Base-by-base conservation (phyloP, 2,329 filamentous ascomycete genomes). In the Nemania bipapillata region DNA sequence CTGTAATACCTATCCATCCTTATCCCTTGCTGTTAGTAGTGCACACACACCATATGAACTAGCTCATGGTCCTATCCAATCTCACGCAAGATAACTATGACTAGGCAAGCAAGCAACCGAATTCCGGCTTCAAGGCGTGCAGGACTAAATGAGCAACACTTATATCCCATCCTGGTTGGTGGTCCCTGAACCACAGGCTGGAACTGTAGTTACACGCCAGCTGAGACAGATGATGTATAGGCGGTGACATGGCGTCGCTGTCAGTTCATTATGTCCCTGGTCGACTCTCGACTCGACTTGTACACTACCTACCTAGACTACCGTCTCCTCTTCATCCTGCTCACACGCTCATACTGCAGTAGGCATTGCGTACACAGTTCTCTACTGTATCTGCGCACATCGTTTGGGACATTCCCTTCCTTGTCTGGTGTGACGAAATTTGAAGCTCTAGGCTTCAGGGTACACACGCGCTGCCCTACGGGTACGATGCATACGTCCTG, bases 201-300 rank as follows among this genome's bases (percentile, higher is more conserved):
- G 61, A 20, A n/a, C 63, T 50, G 12, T 26, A 24, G 66, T 69
- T 49, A 56, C 69, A 70, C 62, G 37, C 62, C 26, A 66, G 69
- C 69, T 71, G 66, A 71, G 69, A 71, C 66, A 66, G 37, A 24
- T 49, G 56, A 61, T 67, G 64, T 65, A 50, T 52, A 32, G 52
- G 37, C 37, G 35, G 64, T 62, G 47, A 58, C 52, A 58, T 70
- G 64, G 68, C 64, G 64, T 32, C 57, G 64, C 42, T 40, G 56
- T 63, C 57, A 61, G 58, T 65, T 63, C 64, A 58, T 67, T 30
- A 49, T 53, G 52, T 60, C 12, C 55, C 65, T 56, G 30, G 60
- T 60, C 50, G 40, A 53, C 9, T 24, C 26, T 60, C 50, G 40
- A 53, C 9, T 24, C 26, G 5, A 32, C 50, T 26, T 42, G 42